These are phyloP conservation scores for Sphagnum tenellum DNA, from an alignment of 225 moss, liverwort and hornwort genomes.

Conservation along the genomic window DNA sequence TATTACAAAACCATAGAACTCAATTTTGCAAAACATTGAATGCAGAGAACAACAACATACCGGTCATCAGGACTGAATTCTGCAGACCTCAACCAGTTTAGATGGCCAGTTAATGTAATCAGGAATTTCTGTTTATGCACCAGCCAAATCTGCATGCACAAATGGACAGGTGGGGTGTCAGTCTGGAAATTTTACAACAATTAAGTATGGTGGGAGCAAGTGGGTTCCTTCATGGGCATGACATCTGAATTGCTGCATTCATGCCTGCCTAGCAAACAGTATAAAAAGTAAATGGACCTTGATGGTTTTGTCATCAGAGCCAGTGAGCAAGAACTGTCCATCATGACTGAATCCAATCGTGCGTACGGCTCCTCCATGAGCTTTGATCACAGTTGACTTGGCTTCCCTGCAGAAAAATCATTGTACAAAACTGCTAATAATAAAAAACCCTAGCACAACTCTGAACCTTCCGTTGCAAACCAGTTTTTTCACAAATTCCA, in stretches of 20 bases:
- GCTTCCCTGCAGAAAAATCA: slow-evolving; percentile 47
- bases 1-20: too few relatives aligned
- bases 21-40: not conserved
- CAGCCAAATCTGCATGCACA: slow-evolving; percentile 58
- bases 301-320: slow-evolving; percentile 86
- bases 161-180: not conserved
- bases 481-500: not conserved
- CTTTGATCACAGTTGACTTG: slow-evolving; percentile 69
- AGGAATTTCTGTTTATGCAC: slow-evolving; percentile 68
- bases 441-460: too few relatives aligned
- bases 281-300: slow-evolving; percentile 33
- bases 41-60: slow-evolving; percentile 13
- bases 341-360: slow-evolving; percentile 64
- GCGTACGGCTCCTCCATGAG: slow-evolving; percentile 85
- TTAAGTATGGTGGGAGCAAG: too few relatives aligned
- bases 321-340: slow-evolving; percentile 64
- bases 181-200: too few relatives aligned
- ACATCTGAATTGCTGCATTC: not conserved
- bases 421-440: too few relatives aligned
- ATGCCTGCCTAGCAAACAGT: not conserved
- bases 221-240: too few relatives aligned
- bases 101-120: slow-evolving; percentile 70
- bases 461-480: too few relatives aligned
- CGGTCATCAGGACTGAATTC: slow-evolving; percentile 73
- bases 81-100: slow-evolving; percentile 90